These are phyloP conservation scores for Eragrostis tef DNA, from an alignment of 202 grass and related monocot species.

Conservation along the genomic window DNA sequence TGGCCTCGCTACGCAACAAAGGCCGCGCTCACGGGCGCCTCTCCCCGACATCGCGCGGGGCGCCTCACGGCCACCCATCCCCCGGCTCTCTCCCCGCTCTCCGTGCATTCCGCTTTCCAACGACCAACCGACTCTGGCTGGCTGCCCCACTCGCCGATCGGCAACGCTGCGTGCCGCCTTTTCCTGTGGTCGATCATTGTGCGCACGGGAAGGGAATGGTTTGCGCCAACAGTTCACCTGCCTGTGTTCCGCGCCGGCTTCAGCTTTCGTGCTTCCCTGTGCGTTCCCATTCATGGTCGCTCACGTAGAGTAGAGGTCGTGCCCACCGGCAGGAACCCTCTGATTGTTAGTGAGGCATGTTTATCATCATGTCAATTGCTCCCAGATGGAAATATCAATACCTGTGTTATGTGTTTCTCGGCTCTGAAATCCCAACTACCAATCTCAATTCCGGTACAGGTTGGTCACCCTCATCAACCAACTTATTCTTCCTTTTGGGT, in stretches of 20 bases:
- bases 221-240: neutral
- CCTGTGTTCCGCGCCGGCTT: neutral
- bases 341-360: too few relatives aligned
- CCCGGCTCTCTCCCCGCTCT: neutral
- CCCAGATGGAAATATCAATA: too few relatives aligned
- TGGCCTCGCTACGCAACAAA: constrained; percentile 46
- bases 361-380: neutral
- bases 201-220: neutral
- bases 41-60: too few relatives aligned
- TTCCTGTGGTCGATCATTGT: neutral
- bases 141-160: neutral
- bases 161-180: neutral
- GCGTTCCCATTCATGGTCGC: neutral
- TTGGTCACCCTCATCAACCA: neutral
- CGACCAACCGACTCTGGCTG: constrained; percentile 1
- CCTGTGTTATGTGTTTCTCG: too few relatives aligned
- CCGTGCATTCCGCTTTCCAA: neutral
- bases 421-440: too few relatives aligned
- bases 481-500: neutral
- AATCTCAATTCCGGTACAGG: too few relatives aligned
- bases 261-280: neutral
- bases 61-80: constrained; percentile 16
- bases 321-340: neutral
- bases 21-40: constrained; percentile 35
- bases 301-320: neutral